These are phyloP conservation scores for Saitozyma sp. DNA, from an alignment of 768 basidiomycete genomes.

Conservation along the genomic window DNA sequence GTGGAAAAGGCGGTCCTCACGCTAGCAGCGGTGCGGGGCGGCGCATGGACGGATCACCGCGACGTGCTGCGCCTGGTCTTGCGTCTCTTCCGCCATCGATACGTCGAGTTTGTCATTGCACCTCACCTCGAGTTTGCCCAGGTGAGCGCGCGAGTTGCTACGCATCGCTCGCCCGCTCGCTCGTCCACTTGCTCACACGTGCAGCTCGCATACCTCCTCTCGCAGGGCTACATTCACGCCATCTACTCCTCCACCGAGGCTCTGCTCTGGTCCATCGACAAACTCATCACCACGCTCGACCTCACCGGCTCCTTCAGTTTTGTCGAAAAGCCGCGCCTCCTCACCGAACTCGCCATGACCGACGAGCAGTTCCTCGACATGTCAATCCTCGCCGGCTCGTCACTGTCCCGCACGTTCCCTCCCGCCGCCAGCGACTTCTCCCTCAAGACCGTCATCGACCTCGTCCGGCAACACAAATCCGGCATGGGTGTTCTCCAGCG, in stretches of 20 bases:
- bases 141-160: slow-evolving; percentile 67
- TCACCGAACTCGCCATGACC: slow-evolving; percentile 65
- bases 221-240: slow-evolving; percentile 90
- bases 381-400: slow-evolving; percentile 86
- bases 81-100: slow-evolving; percentile 87
- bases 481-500: slow-evolving; percentile 55
- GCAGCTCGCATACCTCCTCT: slow-evolving; percentile 89
- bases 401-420: slow-evolving; percentile 61
- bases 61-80: slow-evolving; percentile 94
- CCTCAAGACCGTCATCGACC: slow-evolving; percentile 64
- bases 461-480: slow-evolving; percentile 89
- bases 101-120: slow-evolving; percentile 93
- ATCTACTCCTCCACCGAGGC: slow-evolving; percentile 89
- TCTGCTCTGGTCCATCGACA: slow-evolving; percentile 70
- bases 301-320: slow-evolving; percentile 72
- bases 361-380: slow-evolving; percentile 95
- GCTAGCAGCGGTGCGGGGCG: slow-evolving; percentile 71
- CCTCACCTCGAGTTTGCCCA: slow-evolving; percentile 96
- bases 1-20: slow-evolving; percentile 83
- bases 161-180: background rate
- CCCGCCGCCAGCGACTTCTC: slow-evolving; percentile 49
- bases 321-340: slow-evolving; percentile 73
- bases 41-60: slow-evolving; percentile 63
- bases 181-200: background rate
- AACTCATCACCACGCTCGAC: slow-evolving; percentile 85